phyloP scores from a whole-genome alignment of 2,329 filamentous ascomycete genomes.

The Trichoderma afroharzianum region DNA sequence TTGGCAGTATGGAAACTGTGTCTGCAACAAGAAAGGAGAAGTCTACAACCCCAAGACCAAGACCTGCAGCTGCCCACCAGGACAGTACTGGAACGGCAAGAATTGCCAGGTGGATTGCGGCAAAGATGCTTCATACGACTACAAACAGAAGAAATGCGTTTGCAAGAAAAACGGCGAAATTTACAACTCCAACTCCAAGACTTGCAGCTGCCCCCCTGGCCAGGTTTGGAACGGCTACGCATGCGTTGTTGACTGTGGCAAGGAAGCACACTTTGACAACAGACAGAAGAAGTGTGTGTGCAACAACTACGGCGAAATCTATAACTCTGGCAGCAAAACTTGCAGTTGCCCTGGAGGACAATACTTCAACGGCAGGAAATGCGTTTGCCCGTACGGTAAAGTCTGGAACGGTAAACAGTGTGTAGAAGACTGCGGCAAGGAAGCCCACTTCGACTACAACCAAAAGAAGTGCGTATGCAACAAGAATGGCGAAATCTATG shows the following conservation, averaged over 20 bases:
- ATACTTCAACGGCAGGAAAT: slow-evolving; percentile 1
- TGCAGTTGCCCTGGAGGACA: slow-evolving; percentile 13
- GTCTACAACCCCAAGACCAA: slow-evolving; percentile 11
- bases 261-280: neutral
- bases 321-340: slow-evolving; percentile 8
- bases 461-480: slow-evolving; percentile 14
- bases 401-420: slow-evolving; percentile 9
- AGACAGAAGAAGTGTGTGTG: slow-evolving; percentile 9
- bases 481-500: neutral
- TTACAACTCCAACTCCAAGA: slow-evolving; percentile 6
- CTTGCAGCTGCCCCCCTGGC: slow-evolving; percentile 3
- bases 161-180: slow-evolving; percentile 4
- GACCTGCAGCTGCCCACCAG: slow-evolving; percentile 15
- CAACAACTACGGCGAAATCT: slow-evolving; percentile 11
- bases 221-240: neutral
- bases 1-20: slow-evolving; percentile 14
- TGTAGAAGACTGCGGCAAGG: neutral
- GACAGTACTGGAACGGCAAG: slow-evolving; percentile 12
- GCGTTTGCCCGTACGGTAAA: neutral
- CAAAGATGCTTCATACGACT: neutral
- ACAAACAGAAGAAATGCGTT: slow-evolving; percentile 3
- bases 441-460: neutral
- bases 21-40: slow-evolving; percentile 15
- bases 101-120: slow-evolving; percentile 5
- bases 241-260: slow-evolving; percentile 12